Evolutionary conservation across 345 rosid genomes (phyloP).

Genomic region (Eucalyptus camaldulensis): DNA sequence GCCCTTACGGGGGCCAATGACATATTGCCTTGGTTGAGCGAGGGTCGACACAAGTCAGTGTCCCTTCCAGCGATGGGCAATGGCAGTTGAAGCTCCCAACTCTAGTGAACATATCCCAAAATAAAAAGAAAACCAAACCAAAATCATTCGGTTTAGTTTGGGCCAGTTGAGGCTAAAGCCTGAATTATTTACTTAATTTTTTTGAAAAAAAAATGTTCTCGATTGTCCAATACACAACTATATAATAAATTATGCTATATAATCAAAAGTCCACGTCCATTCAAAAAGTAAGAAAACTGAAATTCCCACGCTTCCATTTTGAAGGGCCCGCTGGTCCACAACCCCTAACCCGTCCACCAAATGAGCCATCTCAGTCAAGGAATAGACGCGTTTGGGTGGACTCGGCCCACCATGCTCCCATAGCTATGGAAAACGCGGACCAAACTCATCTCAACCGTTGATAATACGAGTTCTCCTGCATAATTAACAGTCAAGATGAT

Average conservation of each 20-base stretch:
- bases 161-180: background rate
- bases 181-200: background rate
- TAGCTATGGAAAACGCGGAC: background rate
- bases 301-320: background rate
- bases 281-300: background rate
- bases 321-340: background rate
- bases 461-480: background rate
- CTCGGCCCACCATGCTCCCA: background rate
- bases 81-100: no score
- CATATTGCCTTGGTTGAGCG: fast-evolving
- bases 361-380: background rate
- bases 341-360: background rate
- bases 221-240: background rate
- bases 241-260: background rate
- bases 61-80: no score
- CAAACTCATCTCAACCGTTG: background rate
- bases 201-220: background rate
- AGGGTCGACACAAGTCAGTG: fast-evolving
- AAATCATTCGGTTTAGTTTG: background rate
- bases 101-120: background rate
- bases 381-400: background rate
- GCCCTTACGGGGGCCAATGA: fast-evolving
- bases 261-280: background rate
- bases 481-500: background rate
- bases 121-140: background rate